Percentiles rank a stretch among this genome's conserved stretches.
phyloP scores from a whole-genome alignment of 257 asterid genomes.

The Jacaranda mimosifolia region DNA sequence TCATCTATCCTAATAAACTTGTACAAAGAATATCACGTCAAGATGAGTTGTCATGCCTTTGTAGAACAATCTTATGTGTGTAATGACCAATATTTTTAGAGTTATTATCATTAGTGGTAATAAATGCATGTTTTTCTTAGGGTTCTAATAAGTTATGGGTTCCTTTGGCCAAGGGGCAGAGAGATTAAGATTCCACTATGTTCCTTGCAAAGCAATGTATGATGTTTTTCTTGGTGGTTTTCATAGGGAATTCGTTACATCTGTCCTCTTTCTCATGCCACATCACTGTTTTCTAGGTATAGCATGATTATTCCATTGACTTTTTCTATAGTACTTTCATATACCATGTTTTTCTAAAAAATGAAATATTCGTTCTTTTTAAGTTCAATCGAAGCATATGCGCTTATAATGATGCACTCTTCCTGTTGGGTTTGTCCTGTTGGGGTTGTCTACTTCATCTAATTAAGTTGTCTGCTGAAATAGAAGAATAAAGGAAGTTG shows the following conservation, averaged over 20 bases:
- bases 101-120: neutral
- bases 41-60: neutral
- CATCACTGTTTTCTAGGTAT: neutral
- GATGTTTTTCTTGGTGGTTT: neutral
- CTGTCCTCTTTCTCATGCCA: conserved; percentile 13
- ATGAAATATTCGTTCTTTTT: too few species aligned
- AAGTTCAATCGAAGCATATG: neutral
- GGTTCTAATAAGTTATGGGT: too few species aligned
- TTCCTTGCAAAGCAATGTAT: neutral
- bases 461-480: conserved; percentile 18
- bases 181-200: neutral
- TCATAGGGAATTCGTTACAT: neutral
- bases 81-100: neutral
- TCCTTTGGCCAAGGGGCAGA: too few species aligned
- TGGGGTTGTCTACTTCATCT: neutral
- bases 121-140: neutral
- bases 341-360: neutral
- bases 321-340: neutral
- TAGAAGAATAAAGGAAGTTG: conserved; percentile 10
- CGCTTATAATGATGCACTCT: neutral
- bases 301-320: neutral
- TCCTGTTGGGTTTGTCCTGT: neutral
- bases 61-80: neutral
- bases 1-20: neutral
- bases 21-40: neutral